These are phyloP conservation scores for Phytophthora quininea DNA, from an alignment of 352 stramenopile species.

Conservation along the genomic window DNA sequence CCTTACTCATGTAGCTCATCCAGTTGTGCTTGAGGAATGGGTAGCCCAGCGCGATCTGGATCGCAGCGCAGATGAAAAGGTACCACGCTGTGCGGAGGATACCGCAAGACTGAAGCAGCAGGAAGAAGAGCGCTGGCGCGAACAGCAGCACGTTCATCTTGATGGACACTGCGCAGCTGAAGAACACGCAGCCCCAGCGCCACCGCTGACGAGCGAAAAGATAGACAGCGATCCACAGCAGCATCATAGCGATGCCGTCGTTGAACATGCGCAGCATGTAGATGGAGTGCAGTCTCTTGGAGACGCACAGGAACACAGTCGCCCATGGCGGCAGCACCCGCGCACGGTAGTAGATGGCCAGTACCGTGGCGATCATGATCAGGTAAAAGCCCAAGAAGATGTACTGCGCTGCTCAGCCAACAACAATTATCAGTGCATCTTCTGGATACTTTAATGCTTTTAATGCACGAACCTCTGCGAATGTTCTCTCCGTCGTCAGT, in stretches of 20 bases:
- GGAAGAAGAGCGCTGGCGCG: slow-evolving; percentile 94
- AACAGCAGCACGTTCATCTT: slow-evolving; percentile 99
- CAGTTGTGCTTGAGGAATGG: slow-evolving; percentile 97
- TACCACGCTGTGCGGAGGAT: slow-evolving; percentile 82
- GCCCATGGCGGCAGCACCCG: slow-evolving; percentile 86
- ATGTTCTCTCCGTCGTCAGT: slow-evolving; percentile 89
- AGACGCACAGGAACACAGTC: slow-evolving; percentile 91
- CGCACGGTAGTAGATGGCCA: slow-evolving; percentile 90
- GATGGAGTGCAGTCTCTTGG: slow-evolving; percentile 98
- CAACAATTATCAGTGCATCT: not conserved
- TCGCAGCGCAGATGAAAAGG: slow-evolving; percentile 91
- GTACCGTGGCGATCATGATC: slow-evolving; percentile 84
- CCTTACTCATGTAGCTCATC: slow-evolving; percentile 94
- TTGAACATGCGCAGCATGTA: slow-evolving; percentile 99
- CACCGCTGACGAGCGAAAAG: slow-evolving; percentile 84
- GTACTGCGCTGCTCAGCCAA: slow-evolving; percentile 80
- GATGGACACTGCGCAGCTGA: slow-evolving; percentile 96
- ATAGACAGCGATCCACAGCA: slow-evolving; percentile 94
- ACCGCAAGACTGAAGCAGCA: slow-evolving; percentile 93
- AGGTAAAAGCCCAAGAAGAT: slow-evolving; percentile 97
- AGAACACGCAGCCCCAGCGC: slow-evolving; percentile 92
- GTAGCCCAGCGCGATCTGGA: slow-evolving; percentile 90
- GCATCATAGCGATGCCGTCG: slow-evolving; percentile 96
- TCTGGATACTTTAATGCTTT: not conserved
- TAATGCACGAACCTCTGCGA: slow-evolving; percentile 44